Evolutionary conservation across 2,329 filamentous ascomycete species (phyloP).

Genomic region (Penicillium sp.): DNA sequence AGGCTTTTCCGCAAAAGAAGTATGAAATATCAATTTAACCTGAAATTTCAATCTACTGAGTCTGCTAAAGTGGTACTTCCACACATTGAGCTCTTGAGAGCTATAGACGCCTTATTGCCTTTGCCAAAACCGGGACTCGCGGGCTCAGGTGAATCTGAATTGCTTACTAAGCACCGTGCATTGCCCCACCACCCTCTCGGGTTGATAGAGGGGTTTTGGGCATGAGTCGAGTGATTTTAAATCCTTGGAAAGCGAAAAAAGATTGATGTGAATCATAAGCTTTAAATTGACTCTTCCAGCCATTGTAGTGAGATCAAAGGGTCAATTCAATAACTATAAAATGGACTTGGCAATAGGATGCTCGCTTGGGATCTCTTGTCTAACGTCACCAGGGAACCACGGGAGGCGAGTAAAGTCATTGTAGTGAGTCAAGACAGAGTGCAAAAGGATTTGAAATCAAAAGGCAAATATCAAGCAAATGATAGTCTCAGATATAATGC

Average conservation of each 20-base stretch:
- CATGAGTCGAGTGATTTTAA: neutral
- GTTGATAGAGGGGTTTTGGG: constrained; percentile 4
- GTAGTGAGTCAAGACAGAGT: constrained; percentile 2
- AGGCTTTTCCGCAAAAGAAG: neutral
- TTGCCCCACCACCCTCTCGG: constrained; percentile 2
- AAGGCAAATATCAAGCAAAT: neutral
- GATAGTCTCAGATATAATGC: neutral
- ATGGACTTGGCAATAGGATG: neutral
- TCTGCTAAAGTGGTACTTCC: neutral
- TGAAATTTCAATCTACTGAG: neutral
- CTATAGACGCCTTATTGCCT: neutral
- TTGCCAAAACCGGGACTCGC: neutral
- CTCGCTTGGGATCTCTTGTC: neutral
- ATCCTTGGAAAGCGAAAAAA: neutral
- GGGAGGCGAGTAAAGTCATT: neutral
- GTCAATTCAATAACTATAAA: neutral
- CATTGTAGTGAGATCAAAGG: neutral
- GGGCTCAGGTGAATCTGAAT: neutral
- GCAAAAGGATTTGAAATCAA: constrained; percentile 10
- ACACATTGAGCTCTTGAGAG: neutral
- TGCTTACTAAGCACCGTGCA: neutral
- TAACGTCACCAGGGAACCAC: constrained; percentile 8
- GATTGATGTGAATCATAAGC: neutral
- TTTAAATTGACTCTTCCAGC: neutral
- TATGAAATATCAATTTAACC: neutral